Percentiles rank a stretch among this genome's conserved stretches.
phyloP scores from a whole-genome alignment of 345 rosid genomes.

The Linum trigynum region DNA sequence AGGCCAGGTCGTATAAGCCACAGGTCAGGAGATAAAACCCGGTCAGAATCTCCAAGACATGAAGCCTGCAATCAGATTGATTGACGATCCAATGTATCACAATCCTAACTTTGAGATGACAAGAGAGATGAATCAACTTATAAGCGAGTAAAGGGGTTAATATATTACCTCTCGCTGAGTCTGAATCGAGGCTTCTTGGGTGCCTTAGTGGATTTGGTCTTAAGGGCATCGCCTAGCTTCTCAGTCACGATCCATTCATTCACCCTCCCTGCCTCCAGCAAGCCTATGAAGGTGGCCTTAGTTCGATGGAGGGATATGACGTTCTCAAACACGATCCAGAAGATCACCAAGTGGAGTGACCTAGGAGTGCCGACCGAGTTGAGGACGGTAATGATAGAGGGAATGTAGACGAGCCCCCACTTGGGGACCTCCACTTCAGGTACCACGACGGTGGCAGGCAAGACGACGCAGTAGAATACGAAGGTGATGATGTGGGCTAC shows the following conservation, averaged over 20 bases:
- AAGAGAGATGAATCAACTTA: no score
- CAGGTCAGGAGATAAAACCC: constrained; percentile 69
- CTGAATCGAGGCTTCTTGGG: constrained; percentile 51
- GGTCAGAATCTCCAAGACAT: constrained; percentile 56
- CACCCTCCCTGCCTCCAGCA: constrained; percentile 75
- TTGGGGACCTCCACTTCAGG: constrained; percentile 86
- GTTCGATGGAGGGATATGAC: constrained; percentile 92
- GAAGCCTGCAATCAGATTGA: constrained; percentile 34
- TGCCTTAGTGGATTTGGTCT: constrained; percentile 43
- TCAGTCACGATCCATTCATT: constrained; percentile 98
- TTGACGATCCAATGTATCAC: background rate
- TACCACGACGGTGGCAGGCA: constrained; percentile 84
- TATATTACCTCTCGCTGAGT: constrained; percentile 58
- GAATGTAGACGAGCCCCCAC: constrained; percentile 90
- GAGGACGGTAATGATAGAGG: constrained; percentile 65
- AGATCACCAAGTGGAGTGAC: constrained; percentile 77
- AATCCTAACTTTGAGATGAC: background rate
- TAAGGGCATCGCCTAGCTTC: constrained; percentile 74
- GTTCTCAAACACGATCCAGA: constrained; percentile 96
- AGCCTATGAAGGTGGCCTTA: constrained; percentile 81
- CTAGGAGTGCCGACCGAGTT: constrained; percentile 95
- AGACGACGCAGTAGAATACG: constrained; percentile 65
- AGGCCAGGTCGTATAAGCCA: constrained; percentile 54
- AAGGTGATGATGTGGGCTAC: constrained; percentile 83
- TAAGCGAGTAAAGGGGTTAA: background rate